Percentiles rank a stretch among this genome's conserved stretches.
Evolutionary conservation across 2,329 filamentous ascomycete species (phyloP).

Genomic region (Trichoderma lentiforme): DNA sequence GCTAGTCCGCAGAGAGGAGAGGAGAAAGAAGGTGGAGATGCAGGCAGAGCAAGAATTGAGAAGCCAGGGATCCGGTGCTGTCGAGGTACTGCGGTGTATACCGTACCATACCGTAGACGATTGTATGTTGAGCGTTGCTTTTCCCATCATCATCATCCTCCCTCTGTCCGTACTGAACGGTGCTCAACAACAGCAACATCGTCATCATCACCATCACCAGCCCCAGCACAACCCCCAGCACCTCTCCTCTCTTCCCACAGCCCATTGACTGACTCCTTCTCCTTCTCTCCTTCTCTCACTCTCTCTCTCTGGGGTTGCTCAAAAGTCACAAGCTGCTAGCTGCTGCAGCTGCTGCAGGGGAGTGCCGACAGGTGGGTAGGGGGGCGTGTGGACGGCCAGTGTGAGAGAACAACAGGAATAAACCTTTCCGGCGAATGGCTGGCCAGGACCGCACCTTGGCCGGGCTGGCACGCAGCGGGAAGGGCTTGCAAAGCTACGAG

Average conservation of each 20-base stretch:
- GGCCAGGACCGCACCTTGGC: neutral
- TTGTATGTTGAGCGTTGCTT: neutral
- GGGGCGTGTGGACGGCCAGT: neutral
- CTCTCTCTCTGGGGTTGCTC: neutral
- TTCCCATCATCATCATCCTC: neutral
- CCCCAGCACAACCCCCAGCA: neutral
- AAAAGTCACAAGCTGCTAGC: neutral
- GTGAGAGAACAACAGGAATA: neutral
- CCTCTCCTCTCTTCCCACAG: neutral
- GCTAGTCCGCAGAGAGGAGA: constrained; percentile 1
- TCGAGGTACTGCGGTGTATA: neutral
- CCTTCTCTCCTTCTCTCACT: neutral
- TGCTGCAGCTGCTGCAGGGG: constrained; percentile 11
- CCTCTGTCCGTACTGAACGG: neutral
- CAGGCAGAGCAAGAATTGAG: neutral
- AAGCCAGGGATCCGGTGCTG: constrained; percentile 10
- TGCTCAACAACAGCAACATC: neutral
- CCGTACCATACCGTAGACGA: neutral
- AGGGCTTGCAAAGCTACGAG: constrained; percentile 3
- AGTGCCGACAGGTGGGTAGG: neutral
- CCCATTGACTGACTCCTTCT: neutral
- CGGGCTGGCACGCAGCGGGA: constrained; percentile 9
- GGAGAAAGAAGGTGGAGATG: neutral
- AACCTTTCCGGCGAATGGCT: constrained; percentile 5
- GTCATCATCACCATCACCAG: neutral